These are phyloP conservation scores for Arabidopsis arenosa DNA, from an alignment of 345 rosid genomes.

Conservation along the genomic window DNA sequence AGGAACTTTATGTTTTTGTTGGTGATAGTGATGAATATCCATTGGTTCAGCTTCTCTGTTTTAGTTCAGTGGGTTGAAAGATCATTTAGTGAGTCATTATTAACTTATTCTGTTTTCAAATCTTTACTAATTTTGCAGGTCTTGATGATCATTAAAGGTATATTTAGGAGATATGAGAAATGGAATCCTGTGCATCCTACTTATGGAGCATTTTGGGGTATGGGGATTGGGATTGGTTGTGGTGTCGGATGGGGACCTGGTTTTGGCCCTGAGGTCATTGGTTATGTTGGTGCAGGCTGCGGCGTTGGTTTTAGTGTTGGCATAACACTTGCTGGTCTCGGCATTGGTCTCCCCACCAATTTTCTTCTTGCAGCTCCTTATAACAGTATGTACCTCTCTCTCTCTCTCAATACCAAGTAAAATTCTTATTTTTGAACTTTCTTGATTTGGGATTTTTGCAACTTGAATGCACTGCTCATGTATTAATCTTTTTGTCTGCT, in stretches of 20 bases:
- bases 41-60: not conserved
- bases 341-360: constrained; percentile 90
- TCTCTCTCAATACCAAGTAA: not conserved
- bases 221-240: constrained; percentile 92
- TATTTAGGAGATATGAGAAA: constrained; percentile 75
- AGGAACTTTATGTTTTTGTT: not conserved
- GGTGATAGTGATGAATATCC: not conserved
- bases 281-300: constrained; percentile 92
- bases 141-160: constrained; percentile 77
- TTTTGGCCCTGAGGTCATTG: constrained; percentile 90
- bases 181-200: constrained; percentile 98
- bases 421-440: not conserved
- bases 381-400: constrained; percentile 49
- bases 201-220: constrained; percentile 89
- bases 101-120: not conserved
- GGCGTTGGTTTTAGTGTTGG: constrained; percentile 94
- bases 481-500: not conserved
- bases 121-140: constrained; percentile 41
- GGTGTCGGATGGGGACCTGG: constrained; percentile 99
- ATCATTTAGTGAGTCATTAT: constrained; percentile 2
- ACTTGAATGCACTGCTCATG: not conserved
- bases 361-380: constrained; percentile 60
- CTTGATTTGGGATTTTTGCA: not conserved
- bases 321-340: constrained; percentile 78
- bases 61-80: not conserved